Conservation (phyloP, 257 asterid genomes). For the Dorcoceras hygrometricum region DNA sequence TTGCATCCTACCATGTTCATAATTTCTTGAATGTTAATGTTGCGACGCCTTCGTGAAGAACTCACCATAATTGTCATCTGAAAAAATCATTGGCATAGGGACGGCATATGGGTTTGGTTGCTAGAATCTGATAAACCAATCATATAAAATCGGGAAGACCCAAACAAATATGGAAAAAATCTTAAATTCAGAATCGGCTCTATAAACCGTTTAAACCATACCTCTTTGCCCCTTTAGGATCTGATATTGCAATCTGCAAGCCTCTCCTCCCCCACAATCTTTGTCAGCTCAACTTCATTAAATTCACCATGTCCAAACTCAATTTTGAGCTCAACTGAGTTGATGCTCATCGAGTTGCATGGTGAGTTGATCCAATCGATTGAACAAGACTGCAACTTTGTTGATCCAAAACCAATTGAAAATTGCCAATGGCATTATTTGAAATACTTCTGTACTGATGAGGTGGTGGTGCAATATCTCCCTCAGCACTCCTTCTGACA, state of each 20-base stretch:
- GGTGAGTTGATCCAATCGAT: constrained; percentile 52
- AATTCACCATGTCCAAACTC: constrained; percentile 73
- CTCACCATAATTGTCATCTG: too few relatives aligned
- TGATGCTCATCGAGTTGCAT: constrained; percentile 49
- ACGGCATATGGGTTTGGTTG: too few relatives aligned
- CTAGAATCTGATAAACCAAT: too few relatives aligned
- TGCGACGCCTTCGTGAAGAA: too few relatives aligned
- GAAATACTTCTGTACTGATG: constrained; percentile 83
- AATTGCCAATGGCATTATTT: constrained; percentile 60
- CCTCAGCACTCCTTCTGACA: constrained; percentile 54
- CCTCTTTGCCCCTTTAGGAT: constrained; percentile 87
- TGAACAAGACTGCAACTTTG: constrained; percentile 35
- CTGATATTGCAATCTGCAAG: constrained; percentile 75
- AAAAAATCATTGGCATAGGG: too few relatives aligned
- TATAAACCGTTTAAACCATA: constrained; percentile 22
- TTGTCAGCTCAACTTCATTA: constrained; percentile 67
- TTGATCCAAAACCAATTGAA: constrained; percentile 48
- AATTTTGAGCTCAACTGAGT: constrained; percentile 36
- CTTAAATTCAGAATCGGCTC: background rate
- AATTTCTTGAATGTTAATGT: too few relatives aligned
- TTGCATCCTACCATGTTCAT: too few relatives aligned
- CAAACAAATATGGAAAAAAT: background rate
- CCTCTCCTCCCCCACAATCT: constrained; percentile 78
- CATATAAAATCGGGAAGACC: too few relatives aligned
- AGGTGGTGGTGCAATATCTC: constrained; percentile 46